Evolutionary conservation across 495 filamentous ascomycete species (phyloP).

Genomic region (Podospora australis): DNA sequence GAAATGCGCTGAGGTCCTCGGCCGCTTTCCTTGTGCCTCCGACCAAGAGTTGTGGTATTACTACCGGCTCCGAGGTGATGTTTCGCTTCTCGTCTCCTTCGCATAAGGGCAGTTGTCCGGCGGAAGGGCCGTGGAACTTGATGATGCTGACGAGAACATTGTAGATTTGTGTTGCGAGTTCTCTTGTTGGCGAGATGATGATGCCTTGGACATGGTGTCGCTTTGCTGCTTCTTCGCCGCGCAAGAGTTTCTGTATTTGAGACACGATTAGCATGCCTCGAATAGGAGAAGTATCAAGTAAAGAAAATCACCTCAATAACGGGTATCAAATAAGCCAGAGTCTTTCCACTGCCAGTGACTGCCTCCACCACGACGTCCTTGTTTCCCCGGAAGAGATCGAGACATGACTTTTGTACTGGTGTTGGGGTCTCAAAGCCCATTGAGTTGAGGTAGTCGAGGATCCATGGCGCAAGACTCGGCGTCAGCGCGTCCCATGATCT

Average conservation of each 20-base stretch:
- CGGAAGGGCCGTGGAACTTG: conserved; percentile 75
- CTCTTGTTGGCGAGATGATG: conserved; percentile 86
- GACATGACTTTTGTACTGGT: conserved; percentile 88
- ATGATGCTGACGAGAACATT: conserved; percentile 71
- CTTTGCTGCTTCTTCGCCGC: conserved; percentile 64
- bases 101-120: conserved; percentile 46
- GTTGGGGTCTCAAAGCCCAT: conserved; percentile 88
- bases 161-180: conserved; percentile 86
- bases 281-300: too few relatives aligned
- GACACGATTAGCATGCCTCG: too few relatives aligned
- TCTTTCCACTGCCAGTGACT: conserved; percentile 94
- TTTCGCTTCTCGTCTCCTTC: conserved; percentile 47
- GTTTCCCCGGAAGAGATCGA: conserved; percentile 85
- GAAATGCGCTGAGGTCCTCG: conserved; percentile 76
- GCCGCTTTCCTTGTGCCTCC: conserved; percentile 74
- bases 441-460: conserved; percentile 71
- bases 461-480: conserved; percentile 75
- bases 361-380: conserved; percentile 98
- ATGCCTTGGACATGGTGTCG: conserved; percentile 86
- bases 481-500: conserved; percentile 71
- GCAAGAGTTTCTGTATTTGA: conserved; percentile 66
- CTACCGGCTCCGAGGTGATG: conserved; percentile 44
- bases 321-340: conserved; percentile 83
- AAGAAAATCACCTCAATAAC: conserved; percentile 54
- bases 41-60: conserved; percentile 84